Evolutionary conservation across 2,329 filamentous ascomycete species (phyloP).

Genomic region (Orbilia ellipsospora): DNA sequence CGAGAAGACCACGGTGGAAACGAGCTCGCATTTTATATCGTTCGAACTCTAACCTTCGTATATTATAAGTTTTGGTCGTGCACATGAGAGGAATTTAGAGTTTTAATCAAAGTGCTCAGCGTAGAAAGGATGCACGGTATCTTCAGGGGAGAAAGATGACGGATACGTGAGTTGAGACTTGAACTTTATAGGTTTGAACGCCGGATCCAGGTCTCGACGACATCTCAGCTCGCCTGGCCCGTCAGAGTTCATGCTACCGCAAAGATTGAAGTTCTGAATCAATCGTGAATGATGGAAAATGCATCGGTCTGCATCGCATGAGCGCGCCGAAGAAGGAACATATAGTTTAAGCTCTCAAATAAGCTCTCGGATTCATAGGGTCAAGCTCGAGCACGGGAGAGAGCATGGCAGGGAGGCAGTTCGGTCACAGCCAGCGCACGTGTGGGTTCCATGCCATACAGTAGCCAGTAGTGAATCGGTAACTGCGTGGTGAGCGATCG

Average conservation of each 20-base stretch:
- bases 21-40: constrained; percentile 40
- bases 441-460: no score
- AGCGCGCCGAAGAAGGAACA: no score
- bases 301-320: no score
- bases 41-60: constrained; percentile 32
- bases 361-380: not conserved
- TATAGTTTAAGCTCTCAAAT: not conserved
- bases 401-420: no score
- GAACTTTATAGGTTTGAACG: not conserved
- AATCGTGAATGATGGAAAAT: no score
- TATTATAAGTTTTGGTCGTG: constrained; percentile 2
- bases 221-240: not conserved
- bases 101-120: constrained; percentile 32
- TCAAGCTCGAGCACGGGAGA: no score
- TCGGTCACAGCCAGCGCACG: no score
- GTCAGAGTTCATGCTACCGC: no score
- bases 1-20: constrained; percentile 51
- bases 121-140: not conserved
- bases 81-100: constrained; percentile 37
- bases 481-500: no score
- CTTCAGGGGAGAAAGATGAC: constrained; percentile 16
- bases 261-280: no score
- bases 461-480: no score
- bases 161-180: constrained; percentile 1
- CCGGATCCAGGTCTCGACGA: constrained; percentile 1